Base-by-base conservation (phyloP, 2,329 filamentous ascomycete genomes). In the Leptographium wingfieldii region DNA sequence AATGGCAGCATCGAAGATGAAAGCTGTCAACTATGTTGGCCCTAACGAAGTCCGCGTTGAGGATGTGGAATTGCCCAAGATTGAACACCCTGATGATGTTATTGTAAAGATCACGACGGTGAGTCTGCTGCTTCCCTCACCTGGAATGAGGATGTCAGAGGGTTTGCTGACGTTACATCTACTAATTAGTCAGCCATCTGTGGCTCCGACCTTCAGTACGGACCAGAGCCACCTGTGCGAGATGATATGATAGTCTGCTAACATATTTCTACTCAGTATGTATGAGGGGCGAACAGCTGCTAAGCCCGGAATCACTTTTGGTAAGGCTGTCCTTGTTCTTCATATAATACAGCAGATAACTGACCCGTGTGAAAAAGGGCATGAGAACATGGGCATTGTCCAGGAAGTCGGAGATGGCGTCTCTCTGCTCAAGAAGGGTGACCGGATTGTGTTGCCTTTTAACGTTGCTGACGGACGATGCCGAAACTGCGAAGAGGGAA, bases 11-110 rank as follows among this genome's bases (percentile, higher is more conserved):
- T 27, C 55, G 1, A 56, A 35, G 25, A 56, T 56, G 55, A 56
- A 56, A 46, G 55, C 55, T n/a, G 55, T 56, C 55, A 56, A 56
- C 38, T 56, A 56, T 56, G 55, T 46, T 46, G 35, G 55, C 22
- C 55, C 55, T 6, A 29, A 46, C 22, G 19, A 56, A 46, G 55
- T 56, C 55, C 35, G 22, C 10, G 55, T 56, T 16, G 35, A 56
- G 31, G 55, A 56, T 6, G 55, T 56, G 25, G 55, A 56, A 16
- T 22, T 56, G 38, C 55, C 55, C 5, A 29, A 46, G 22, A 27
- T 56, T 29, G 55, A 56, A 22, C 55, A 56, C 25, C 55, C 55
- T 29, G 55, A 56, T 31, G 55, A 56, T 46, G 38, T 46, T 29
- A 56, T 56, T 31, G 31, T 56, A 12, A 56, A 56, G 25, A 31